Evolutionary conservation across 179 eudicot genomes (phyloP).

Genomic region (Actinidia arguta): DNA sequence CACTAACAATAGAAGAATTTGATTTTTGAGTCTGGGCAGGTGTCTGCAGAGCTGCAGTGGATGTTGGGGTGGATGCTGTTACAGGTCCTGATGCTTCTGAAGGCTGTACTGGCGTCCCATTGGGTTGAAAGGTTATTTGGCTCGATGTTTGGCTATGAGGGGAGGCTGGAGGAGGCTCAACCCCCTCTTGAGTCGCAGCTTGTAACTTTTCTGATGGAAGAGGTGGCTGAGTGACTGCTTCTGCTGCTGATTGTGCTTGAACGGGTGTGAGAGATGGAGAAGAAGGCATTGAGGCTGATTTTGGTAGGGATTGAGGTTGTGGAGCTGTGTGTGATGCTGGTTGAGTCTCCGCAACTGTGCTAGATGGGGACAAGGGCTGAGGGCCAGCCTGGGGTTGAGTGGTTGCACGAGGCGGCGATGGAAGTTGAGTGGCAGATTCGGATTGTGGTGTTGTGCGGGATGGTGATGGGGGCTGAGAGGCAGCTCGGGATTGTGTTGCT

Average conservation of each 20-base stretch:
- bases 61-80: neutral
- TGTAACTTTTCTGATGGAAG: slow-evolving; percentile 33
- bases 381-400: slow-evolving; percentile 18
- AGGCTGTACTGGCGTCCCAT: neutral
- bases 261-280: slow-evolving; percentile 28
- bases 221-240: slow-evolving; percentile 19
- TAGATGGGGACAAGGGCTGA: slow-evolving; percentile 35
- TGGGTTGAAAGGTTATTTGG: slow-evolving; percentile 6
- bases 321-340: slow-evolving; percentile 23
- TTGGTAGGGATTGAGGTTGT: slow-evolving; percentile 36
- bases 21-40: neutral
- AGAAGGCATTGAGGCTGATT: slow-evolving; percentile 23
- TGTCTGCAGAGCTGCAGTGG: slow-evolving; percentile 7
- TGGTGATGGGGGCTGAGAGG: slow-evolving; percentile 27
- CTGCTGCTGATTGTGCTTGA: slow-evolving; percentile 25
- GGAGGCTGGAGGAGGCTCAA: slow-evolving; percentile 15
- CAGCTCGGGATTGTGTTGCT: slow-evolving; percentile 24
- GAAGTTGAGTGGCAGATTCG: slow-evolving; percentile 26
- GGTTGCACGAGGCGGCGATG: slow-evolving; percentile 35
- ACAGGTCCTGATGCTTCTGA: slow-evolving; percentile 15
- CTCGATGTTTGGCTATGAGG: slow-evolving; percentile 6
- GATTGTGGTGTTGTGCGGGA: slow-evolving; percentile 21
- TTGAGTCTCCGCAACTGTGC: slow-evolving; percentile 21
- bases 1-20: neutral
- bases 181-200: slow-evolving; percentile 19